Conservation (phyloP, 306 rosid species). For the Amphicarpaea edgeworthii region DNA sequence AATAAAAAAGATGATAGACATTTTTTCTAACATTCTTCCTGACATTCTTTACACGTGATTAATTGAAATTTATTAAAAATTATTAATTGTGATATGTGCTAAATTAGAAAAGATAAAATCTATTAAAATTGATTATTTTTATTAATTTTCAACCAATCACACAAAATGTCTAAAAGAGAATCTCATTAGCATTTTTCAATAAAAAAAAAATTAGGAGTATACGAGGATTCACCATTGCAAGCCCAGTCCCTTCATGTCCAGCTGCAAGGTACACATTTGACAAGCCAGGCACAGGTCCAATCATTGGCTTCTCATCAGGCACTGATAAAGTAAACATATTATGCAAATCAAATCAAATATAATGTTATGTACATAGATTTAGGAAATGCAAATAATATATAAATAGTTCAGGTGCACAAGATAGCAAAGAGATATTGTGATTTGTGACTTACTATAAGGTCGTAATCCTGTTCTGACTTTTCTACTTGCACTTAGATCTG, state of each 20-base stretch:
- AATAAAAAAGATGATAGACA: no score
- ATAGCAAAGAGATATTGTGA: constrained; percentile 40
- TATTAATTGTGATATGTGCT: no score
- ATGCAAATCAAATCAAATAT: constrained; percentile 12
- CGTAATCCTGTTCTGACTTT: constrained; percentile 87
- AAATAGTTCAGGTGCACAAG: constrained; percentile 10
- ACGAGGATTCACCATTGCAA: constrained; percentile 68
- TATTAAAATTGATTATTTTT: no score
- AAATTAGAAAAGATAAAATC: no score
- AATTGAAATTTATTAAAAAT: no score
- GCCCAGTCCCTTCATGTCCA: constrained; percentile 97
- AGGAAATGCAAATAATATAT: not conserved
- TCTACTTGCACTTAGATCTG: constrained; percentile 59
- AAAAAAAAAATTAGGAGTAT: constrained; percentile 21
- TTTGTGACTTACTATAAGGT: constrained; percentile 85
- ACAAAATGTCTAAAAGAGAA: no score
- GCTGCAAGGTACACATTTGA: constrained; percentile 84
- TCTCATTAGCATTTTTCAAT: no score
- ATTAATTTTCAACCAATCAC: no score
- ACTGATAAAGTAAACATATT: constrained; percentile 58
- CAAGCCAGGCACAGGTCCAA: constrained; percentile 85
- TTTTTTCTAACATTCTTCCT: no score
- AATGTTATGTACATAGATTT: constrained; percentile 17
- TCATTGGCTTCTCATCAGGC: constrained; percentile 91
- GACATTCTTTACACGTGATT: no score